A percentile compares a stretch with the other conserved stretches of the same genome.
These are phyloP conservation scores for Coccinonectria pachysandricola DNA, from an alignment of 2,329 filamentous ascomycete genomes.

Conservation along the genomic window DNA sequence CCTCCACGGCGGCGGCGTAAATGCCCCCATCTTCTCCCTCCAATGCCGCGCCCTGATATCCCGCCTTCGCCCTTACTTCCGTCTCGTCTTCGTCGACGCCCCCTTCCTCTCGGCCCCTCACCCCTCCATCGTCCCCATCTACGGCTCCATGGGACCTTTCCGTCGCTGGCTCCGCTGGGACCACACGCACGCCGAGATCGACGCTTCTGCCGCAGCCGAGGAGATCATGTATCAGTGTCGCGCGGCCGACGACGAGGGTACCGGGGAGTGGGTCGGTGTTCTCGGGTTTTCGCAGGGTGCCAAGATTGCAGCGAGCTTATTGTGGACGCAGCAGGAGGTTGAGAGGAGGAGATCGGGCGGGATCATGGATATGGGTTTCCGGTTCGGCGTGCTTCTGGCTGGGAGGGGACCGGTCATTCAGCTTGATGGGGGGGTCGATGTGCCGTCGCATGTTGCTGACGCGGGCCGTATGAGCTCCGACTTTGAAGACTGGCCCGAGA, in stretches of 20 bases:
- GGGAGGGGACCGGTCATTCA: constrained; percentile 22
- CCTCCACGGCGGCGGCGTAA: constrained; percentile 71
- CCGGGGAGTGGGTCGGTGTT: constrained; percentile 48
- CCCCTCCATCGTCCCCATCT: constrained; percentile 53
- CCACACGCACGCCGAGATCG: constrained; percentile 42
- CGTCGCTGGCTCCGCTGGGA: constrained; percentile 52
- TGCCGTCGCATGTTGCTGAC: constrained; percentile 34
- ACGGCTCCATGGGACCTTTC: constrained; percentile 57
- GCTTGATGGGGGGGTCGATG: constrained; percentile 34
- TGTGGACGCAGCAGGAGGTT: constrained; percentile 51
- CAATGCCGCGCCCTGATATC: constrained; percentile 50
- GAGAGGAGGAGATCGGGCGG: constrained; percentile 23
- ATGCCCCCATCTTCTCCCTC: constrained; percentile 55
- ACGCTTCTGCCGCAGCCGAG: constrained; percentile 31
- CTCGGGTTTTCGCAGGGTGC: constrained; percentile 60
- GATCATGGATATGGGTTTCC: constrained; percentile 17
- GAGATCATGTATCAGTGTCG: constrained; percentile 30
- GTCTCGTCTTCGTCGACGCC: constrained; percentile 62
- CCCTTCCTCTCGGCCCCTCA: constrained; percentile 55
- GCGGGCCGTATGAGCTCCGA: constrained; percentile 13
- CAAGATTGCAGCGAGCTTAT: constrained; percentile 48
- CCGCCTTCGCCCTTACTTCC: constrained; percentile 46
- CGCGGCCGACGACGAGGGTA: constrained; percentile 38
- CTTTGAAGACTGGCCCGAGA: constrained; percentile 31
- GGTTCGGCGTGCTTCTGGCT: constrained; percentile 27